Conservation (phyloP, 371 early-diverging fungal species). For the Sporodiniella umbellata region DNA sequence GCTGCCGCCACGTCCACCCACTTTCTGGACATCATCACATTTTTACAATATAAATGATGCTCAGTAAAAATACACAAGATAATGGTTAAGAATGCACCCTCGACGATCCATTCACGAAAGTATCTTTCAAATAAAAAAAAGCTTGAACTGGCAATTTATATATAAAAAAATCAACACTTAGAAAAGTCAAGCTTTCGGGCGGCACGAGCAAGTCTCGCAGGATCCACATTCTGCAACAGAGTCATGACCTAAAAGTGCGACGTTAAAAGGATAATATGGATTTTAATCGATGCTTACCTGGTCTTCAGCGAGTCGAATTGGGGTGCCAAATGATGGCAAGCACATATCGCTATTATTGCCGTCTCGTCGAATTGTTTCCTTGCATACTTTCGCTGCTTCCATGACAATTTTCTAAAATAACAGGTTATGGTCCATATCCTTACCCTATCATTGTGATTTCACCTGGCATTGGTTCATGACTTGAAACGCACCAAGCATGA, state of each 20-base stretch:
- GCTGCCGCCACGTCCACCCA: neutral
- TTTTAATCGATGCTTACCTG: neutral
- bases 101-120: neutral
- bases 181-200: neutral
- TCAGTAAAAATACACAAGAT: neutral
- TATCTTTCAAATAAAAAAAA: neutral
- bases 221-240: neutral
- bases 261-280: neutral
- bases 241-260: neutral
- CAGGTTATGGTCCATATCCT: neutral
- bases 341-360: neutral
- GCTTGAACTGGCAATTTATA: neutral
- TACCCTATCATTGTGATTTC: neutral
- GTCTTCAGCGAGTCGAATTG: neutral
- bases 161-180: neutral
- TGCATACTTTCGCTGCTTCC: neutral
- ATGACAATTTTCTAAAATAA: neutral
- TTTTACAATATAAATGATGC: neutral
- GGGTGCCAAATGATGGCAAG: neutral
- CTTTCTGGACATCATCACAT: neutral
- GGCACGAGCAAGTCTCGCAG: neutral
- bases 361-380: constrained; percentile 1
- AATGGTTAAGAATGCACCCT: neutral
- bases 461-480: constrained; percentile 1
- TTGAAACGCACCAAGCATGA: neutral